Evolutionary conservation across 768 basidiomycete species (phyloP).

Genomic region (Amylocystis lapponica): DNA sequence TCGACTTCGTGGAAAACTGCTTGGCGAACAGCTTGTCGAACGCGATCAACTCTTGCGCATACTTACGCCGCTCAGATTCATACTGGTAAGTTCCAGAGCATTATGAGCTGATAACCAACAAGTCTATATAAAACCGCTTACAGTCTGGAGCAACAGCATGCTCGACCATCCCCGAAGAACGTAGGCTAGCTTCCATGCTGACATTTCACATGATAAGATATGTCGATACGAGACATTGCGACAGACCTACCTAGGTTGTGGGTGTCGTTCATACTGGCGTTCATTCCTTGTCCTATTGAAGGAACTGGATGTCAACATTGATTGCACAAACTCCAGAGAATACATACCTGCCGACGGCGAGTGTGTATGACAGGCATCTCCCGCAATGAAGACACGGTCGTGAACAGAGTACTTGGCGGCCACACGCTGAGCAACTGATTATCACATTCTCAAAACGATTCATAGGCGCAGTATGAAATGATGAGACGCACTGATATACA

Average conservation of each 20-base stretch:
- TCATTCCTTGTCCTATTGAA: slow-evolving; percentile 40
- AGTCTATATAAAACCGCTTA: slow-evolving; percentile 19
- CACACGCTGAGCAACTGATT: slow-evolving; percentile 49
- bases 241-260: slow-evolving; percentile 39
- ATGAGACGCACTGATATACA: slow-evolving; percentile 37
- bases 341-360: slow-evolving; percentile 36
- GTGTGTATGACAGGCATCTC: slow-evolving; percentile 47
- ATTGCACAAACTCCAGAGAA: slow-evolving; percentile 8
- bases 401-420: slow-evolving; percentile 41
- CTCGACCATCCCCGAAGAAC: slow-evolving; percentile 45
- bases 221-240: background rate
- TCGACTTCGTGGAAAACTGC: slow-evolving; percentile 51
- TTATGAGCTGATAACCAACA: background rate
- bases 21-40: slow-evolving; percentile 48
- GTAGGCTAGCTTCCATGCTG: slow-evolving; percentile 47
- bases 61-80: slow-evolving; percentile 47
- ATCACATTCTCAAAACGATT: background rate
- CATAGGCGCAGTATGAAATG: background rate
- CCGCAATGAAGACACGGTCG: slow-evolving; percentile 51
- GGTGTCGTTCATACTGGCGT: slow-evolving; percentile 47
- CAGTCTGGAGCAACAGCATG: slow-evolving; percentile 39
- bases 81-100: slow-evolving; percentile 27
- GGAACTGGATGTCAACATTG: slow-evolving; percentile 2
- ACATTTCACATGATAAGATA: background rate
- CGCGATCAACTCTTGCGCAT: slow-evolving; percentile 47